These are phyloP conservation scores for Trametes meyenii DNA, from an alignment of 768 basidiomycete genomes.

Conservation along the genomic window DNA sequence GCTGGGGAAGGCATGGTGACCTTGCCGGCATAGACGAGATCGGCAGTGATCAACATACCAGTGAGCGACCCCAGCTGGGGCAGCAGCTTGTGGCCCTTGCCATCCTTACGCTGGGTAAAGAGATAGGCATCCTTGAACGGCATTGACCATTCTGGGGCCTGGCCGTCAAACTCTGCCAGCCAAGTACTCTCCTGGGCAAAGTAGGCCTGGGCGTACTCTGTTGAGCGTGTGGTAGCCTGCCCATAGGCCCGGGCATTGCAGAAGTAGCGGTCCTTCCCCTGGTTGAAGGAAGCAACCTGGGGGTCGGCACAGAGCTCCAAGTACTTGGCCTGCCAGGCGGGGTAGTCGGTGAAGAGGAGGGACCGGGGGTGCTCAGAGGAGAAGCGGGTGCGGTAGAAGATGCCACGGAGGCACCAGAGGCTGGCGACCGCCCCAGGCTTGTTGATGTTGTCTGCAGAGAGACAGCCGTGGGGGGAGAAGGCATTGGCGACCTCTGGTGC, in stretches of 20 bases:
- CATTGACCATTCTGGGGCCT: not conserved
- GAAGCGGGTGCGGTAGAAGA: not conserved
- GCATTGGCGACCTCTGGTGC: not conserved
- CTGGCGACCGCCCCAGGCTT: not conserved
- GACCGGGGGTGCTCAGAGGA: not conserved
- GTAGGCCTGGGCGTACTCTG: not conserved
- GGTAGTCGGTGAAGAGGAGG: not conserved
- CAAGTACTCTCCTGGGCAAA: not conserved
- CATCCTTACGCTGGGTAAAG: not conserved
- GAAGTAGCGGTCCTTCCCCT: constrained; percentile 1
- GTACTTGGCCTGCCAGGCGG: not conserved
- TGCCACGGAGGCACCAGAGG: not conserved
- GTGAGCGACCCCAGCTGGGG: not conserved
- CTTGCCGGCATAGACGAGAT: not conserved
- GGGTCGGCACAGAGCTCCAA: not conserved
- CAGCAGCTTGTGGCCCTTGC: not conserved
- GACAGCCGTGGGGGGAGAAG: not conserved
- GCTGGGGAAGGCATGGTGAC: not conserved
- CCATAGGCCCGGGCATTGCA: not conserved
- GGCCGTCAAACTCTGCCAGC: not conserved
- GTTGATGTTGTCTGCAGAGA: not conserved
- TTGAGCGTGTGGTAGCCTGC: not conserved
- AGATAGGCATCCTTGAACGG: not conserved
- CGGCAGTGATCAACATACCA: not conserved
- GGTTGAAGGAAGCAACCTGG: not conserved